Evolutionary conservation across 495 filamentous ascomycete genomes (phyloP).

Genomic region (Penicillium pancosmium): DNA sequence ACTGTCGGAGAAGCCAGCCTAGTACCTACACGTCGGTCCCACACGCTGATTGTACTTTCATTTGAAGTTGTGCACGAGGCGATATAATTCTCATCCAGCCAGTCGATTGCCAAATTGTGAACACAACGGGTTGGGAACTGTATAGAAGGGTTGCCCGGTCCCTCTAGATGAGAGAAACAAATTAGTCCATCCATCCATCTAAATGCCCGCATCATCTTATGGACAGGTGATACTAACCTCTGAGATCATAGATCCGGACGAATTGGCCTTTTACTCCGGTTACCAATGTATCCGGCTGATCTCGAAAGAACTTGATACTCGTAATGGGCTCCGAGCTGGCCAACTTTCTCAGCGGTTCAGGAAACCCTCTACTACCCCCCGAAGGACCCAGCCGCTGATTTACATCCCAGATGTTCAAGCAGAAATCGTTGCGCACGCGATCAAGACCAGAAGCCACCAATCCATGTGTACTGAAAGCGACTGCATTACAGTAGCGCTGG

Average conservation of each 20-base stretch:
- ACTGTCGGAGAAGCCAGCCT: slow-evolving; percentile 46
- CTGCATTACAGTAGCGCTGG: slow-evolving; percentile 85
- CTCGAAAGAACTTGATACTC: slow-evolving; percentile 87
- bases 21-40: slow-evolving; percentile 77
- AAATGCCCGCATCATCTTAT: neutral
- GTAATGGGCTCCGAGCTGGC: slow-evolving; percentile 85
- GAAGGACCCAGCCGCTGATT: slow-evolving; percentile 58
- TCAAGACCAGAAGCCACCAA: slow-evolving; percentile 87
- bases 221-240: slow-evolving; percentile 59
- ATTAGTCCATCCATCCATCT: too few relatives aligned
- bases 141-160: slow-evolving; percentile 55
- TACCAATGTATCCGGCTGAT: slow-evolving; percentile 80
- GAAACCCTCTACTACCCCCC: slow-evolving; percentile 40
- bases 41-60: slow-evolving; percentile 75
- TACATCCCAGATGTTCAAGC: slow-evolving; percentile 92
- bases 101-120: slow-evolving; percentile 89
- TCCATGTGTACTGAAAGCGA: slow-evolving; percentile 81
- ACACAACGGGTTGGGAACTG: slow-evolving; percentile 81
- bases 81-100: slow-evolving; percentile 90
- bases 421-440: slow-evolving; percentile 87
- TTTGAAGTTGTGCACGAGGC: slow-evolving; percentile 76
- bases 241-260: slow-evolving; percentile 85
- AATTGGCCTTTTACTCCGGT: slow-evolving; percentile 84
- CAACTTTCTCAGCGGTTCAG: slow-evolving; percentile 70
- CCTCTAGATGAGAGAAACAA: slow-evolving; percentile 35